Conservation (phyloP, 495 filamentous ascomycete species). For the Podospora didyma region DNA sequence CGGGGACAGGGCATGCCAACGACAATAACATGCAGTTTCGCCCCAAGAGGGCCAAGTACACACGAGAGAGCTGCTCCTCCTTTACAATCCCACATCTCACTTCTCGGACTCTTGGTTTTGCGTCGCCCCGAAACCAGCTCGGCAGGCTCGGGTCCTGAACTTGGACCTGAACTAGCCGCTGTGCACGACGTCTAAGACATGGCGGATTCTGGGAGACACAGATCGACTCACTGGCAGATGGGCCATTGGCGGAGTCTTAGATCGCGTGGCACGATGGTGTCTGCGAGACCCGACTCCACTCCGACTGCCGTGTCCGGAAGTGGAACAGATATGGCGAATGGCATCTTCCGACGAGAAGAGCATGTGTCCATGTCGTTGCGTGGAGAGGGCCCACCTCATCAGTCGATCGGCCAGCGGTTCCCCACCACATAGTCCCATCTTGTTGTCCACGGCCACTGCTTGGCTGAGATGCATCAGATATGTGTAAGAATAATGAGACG, state of each 20-base stretch:
- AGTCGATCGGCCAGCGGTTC: background rate
- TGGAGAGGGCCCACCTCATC: background rate
- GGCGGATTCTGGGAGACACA: conserved; percentile 1
- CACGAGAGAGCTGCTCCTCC: background rate
- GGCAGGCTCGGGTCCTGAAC: background rate
- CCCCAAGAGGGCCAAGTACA: background rate
- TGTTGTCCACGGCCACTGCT: too few species aligned
- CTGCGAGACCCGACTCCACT: conserved; percentile 1
- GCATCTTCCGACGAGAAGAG: conserved; percentile 1
- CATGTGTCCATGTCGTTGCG: background rate
- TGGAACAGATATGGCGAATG: background rate
- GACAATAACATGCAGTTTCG: conserved; percentile 5
- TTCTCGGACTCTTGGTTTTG: background rate
- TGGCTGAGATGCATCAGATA: too few species aligned
- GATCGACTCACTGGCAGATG: background rate
- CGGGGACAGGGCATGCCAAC: background rate
- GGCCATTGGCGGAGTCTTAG: conserved; percentile 1
- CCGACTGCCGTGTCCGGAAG: conserved; percentile 3
- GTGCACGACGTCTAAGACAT: conserved; percentile 1
- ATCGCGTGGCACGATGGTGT: conserved; percentile 3
- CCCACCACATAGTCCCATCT: too few species aligned
- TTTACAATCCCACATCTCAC: background rate
- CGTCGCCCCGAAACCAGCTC: conserved; percentile 2
- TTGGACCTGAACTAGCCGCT: background rate
- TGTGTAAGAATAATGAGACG: too few species aligned